phyloP scores from a whole-genome alignment of 345 rosid species.

The Eucalyptus tenuipes region DNA sequence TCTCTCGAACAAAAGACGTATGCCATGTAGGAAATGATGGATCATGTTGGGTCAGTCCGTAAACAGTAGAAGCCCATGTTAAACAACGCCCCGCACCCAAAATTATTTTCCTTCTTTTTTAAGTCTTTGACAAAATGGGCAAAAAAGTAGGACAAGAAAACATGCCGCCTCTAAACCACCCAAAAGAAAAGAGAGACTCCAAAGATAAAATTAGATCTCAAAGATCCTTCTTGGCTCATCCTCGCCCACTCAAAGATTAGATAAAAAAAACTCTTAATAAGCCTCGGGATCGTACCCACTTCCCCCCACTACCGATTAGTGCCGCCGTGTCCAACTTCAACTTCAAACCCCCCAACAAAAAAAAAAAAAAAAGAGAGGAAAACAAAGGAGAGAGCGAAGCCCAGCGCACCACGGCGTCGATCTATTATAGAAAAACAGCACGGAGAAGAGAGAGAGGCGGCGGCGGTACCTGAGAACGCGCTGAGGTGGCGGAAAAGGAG shows the following conservation, averaged over 20 bases:
- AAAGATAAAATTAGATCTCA: neutral
- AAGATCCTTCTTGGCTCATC: neutral
- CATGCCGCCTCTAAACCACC: neutral
- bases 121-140: neutral
- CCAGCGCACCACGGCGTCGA: neutral
- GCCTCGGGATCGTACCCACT: neutral
- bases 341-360: neutral
- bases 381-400: neutral
- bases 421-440: neutral
- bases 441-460: neutral
- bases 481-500: conserved; percentile 30
- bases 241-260: neutral
- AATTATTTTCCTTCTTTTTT: neutral
- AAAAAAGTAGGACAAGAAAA: neutral
- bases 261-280: neutral
- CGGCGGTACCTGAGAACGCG: conserved; percentile 45
- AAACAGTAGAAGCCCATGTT: neutral
- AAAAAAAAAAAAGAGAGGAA: neutral
- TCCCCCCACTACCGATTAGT: neutral
- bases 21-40: neutral
- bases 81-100: neutral
- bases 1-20: neutral
- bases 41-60: neutral
- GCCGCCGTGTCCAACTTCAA: neutral
- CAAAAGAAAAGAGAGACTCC: neutral